phyloP scores from a whole-genome alignment of 805 yeast species.

The Monosporozyma aquatica region DNA sequence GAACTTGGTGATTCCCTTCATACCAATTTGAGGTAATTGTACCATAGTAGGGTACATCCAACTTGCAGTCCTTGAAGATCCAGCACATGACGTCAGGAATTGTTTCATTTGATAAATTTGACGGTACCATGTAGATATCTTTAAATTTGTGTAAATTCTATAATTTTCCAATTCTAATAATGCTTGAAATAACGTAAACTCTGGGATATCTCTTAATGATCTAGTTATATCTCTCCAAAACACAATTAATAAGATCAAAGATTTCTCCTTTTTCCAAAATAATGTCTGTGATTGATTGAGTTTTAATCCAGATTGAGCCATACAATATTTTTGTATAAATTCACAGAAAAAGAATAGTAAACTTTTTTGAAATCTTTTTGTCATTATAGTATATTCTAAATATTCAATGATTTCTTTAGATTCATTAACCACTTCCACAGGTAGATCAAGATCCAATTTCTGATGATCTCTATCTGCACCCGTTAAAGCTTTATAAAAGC shows the following conservation, averaged over 20 bases:
- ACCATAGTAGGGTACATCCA: slow-evolving; percentile 24
- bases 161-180: slow-evolving; percentile 27
- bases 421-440: slow-evolving; percentile 5
- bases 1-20: slow-evolving; percentile 14
- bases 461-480: neutral
- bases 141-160: slow-evolving; percentile 20
- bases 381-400: slow-evolving; percentile 17
- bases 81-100: slow-evolving; percentile 2
- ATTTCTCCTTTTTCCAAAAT: slow-evolving; percentile 23
- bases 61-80: slow-evolving; percentile 2
- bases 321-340: slow-evolving; percentile 22
- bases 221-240: slow-evolving; percentile 26
- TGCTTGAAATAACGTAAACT: slow-evolving; percentile 24
- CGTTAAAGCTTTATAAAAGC: neutral
- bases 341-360: slow-evolving; percentile 25
- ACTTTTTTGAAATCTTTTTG: slow-evolving; percentile 21
- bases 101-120: slow-evolving; percentile 8
- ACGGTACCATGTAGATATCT: slow-evolving; percentile 20
- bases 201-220: slow-evolving; percentile 20
- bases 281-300: slow-evolving; percentile 5
- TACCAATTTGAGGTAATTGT: slow-evolving; percentile 16
- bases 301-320: slow-evolving; percentile 20
- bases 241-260: slow-evolving; percentile 20
- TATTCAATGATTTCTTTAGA: slow-evolving; percentile 6
- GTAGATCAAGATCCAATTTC: slow-evolving; percentile 5